Evolutionary conservation across 2,329 filamentous ascomycete species (phyloP), one percentile per base, ranked within the genome.

Genomic region (Cyphellophora europaea): DNA sequence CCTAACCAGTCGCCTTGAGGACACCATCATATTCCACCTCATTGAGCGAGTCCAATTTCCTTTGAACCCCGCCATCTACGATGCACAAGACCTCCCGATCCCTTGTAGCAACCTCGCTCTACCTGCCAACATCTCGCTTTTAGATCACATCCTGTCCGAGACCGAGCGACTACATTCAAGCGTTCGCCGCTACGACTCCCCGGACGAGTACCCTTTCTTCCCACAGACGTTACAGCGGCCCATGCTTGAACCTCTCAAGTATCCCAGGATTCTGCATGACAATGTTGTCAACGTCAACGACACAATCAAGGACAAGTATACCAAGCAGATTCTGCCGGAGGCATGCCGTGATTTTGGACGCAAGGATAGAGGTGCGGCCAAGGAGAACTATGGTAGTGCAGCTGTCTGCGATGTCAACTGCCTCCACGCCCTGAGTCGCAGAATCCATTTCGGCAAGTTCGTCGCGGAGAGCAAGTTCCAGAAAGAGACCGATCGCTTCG

Each of bases 21-120:
- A 98, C 56, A 96, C 89, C 42, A 96, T 98, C 55, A 93, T 85
- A 48, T 95, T 93, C 62, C 83, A 94, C 62, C 71, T 98, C 25
- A 96, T 96, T 54, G 91, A 98, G 65, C 81, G 91, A 27, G 89
- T 89, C n/a, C 91, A 98, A 59, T 98, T 96, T 60, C 86, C 89
- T 3, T 72, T 93, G 46, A 96, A 95, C 65, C 69, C 74, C 55
- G 85, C 79, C 52, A 88, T 96, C 61, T 98, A 98, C 65, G 60
- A 66, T 10, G 74, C 86, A 5, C 82, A 82, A 41, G 84, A 82
- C n/a, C 71, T 96, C 30, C 66, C 74, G 19, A 81, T 96, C 44
- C 87, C 86, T 12, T 65, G 77, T 54, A 74, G 69, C 57, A 57
- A 74, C 34, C 72, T 91, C 37, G 87, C 81, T 58, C 84, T 98